Conservation (phyloP, 177 flowering plant species). For the Tripterygium wilfordii region DNA sequence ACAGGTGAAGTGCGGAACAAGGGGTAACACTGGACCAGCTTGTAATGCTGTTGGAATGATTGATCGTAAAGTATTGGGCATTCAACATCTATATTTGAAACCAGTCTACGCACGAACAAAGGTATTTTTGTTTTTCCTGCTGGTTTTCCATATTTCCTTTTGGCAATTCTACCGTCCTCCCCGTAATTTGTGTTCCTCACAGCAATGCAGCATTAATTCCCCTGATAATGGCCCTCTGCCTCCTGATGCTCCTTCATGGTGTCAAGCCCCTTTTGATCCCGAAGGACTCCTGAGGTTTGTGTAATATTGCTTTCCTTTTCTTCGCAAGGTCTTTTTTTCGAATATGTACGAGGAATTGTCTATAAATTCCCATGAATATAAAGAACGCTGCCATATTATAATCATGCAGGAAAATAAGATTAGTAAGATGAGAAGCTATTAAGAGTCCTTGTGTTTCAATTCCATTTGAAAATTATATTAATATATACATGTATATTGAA, state of each 20-base stretch:
- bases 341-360: too few relatives aligned
- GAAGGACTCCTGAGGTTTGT: slow-evolving; percentile 77
- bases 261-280: slow-evolving; percentile 89
- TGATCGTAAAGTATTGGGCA: slow-evolving; percentile 61
- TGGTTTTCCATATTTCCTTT: not conserved
- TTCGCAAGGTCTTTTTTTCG: not conserved
- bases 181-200: slow-evolving; percentile 5
- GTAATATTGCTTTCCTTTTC: not conserved
- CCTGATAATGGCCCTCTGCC: slow-evolving; percentile 74
- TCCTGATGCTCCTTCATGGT: slow-evolving; percentile 79
- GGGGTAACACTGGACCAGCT: slow-evolving; percentile 73
- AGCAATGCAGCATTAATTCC: slow-evolving; percentile 71
- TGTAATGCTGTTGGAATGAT: slow-evolving; percentile 86
- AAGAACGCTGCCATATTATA: too few relatives aligned
- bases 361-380: too few relatives aligned
- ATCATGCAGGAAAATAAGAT: too few relatives aligned
- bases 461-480: too few relatives aligned
- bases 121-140: slow-evolving; percentile 21
- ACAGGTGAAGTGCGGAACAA: slow-evolving; percentile 73
- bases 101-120: slow-evolving; percentile 59
- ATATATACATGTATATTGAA: too few relatives aligned
- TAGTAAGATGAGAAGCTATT: too few relatives aligned
- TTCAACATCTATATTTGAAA: slow-evolving; percentile 52
- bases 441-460: too few relatives aligned
- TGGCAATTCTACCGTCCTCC: not conserved